These are phyloP conservation scores for Dactylellina haptotyla DNA, from an alignment of 2,329 filamentous ascomycete species.

Conservation along the genomic window DNA sequence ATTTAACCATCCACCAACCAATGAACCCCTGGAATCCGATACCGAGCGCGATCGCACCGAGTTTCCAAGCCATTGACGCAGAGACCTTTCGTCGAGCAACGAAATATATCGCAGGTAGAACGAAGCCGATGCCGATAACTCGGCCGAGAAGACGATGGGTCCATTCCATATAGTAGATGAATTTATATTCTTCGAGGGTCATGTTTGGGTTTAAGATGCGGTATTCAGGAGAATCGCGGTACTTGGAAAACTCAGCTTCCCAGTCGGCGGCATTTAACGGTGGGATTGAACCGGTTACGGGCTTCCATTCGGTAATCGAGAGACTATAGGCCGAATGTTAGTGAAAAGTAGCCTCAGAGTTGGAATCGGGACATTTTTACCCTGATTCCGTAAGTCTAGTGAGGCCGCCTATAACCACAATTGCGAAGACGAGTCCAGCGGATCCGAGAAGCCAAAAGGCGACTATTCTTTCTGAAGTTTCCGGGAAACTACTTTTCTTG, in stretches of 20 bases:
- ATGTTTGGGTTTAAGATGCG: conserved; percentile 91
- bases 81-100: conserved; percentile 82
- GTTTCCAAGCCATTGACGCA: conserved; percentile 76
- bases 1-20: conserved; percentile 99
- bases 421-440: conserved; percentile 92
- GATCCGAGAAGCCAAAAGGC: conserved; percentile 94
- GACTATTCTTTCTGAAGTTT: conserved; percentile 78
- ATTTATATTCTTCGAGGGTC: conserved; percentile 92
- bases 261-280: conserved; percentile 82
- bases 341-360: too few species aligned
- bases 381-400: conserved; percentile 95
- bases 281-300: conserved; percentile 89
- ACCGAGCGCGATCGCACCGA: conserved; percentile 83
- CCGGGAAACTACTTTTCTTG: conserved; percentile 60
- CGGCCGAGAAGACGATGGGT: conserved; percentile 93
- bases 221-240: conserved; percentile 92
- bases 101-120: conserved; percentile 88
- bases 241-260: conserved; percentile 92
- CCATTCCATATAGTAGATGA: conserved; percentile 99
- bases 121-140: conserved; percentile 87
- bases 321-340: conserved; percentile 68
- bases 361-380: conserved; percentile 67
- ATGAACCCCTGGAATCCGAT: conserved; percentile 96
- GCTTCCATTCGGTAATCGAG: conserved; percentile 98
- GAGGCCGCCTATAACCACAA: conserved; percentile 92